Base-by-base conservation (phyloP, 225 moss, liverwort and hornwort genomes). In the Rhytidiadelphus loreus region DNA sequence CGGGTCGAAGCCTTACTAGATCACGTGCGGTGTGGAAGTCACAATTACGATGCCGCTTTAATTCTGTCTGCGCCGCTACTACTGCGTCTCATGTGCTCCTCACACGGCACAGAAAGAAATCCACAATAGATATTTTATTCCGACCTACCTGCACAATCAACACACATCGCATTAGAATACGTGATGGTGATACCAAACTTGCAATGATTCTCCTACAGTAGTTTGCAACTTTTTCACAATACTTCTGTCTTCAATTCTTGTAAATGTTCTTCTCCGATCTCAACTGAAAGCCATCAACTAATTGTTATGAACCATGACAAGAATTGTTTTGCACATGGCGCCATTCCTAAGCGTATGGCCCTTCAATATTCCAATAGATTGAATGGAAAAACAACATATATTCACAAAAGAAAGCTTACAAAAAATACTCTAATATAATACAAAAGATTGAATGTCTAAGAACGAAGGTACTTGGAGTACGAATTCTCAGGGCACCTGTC, bases 401-500 rank as follows among this genome's bases (percentile, higher is more conserved):
- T 21, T 13, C 22, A 33, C 21, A 75, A 75, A 48, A 12, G 75
- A 50, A 33, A 50, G 48, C 23, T 12, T 28, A 16, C 25, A 80
- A 74, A 26, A 16, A 57, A 14, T 22, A 62, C 14, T 46, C 21
- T 2, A 37, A 52, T 65, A 52, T 62, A 3, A 25, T 18, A 35
- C 52, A 52, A 52, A 83, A n/a, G 28, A 74, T 46, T 20, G 25
- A 28, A 62, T n/a, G n/a, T 32, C 44, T 37, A 46, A 41, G 32
- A 81, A 85, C 14, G 16, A 59, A 52, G 56, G 25, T 55, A 44
- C 13, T 30, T 41, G 12, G 28, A 50, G 23, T 37, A 32, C 58
- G 68, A 46, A 70, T 57, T 85, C 18, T 21, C 23, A 57, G 22
- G 32, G 60, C 37, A 95, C 96, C 95, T 80, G 90, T 55, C n/a